phyloP scores from a whole-genome alignment of 2,329 filamentous ascomycete species.

The Podosphaera leucotricha region DNA sequence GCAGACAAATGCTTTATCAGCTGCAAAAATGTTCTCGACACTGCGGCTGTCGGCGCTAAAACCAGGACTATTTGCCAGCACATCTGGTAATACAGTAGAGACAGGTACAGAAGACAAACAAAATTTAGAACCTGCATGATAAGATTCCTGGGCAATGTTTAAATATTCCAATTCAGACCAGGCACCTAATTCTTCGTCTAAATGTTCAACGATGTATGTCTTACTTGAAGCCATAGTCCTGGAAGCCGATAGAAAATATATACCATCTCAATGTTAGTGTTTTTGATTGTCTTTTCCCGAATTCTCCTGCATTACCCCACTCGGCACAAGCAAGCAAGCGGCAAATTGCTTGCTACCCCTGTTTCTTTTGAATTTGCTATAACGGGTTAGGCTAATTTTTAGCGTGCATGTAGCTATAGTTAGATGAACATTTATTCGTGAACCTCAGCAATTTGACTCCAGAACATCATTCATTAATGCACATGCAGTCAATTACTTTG shows the following conservation, averaged over 20 bases:
- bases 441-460: too few species aligned
- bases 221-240: slow-evolving; percentile 20
- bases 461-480: too few species aligned
- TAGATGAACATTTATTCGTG: too few species aligned
- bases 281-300: too few species aligned
- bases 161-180: slow-evolving; percentile 92
- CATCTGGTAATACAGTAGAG: slow-evolving; percentile 38
- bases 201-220: slow-evolving; percentile 86
- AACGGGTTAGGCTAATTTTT: too few species aligned
- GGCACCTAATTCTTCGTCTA: slow-evolving; percentile 77
- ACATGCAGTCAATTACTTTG: too few species aligned
- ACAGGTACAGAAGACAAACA: slow-evolving; percentile 60
- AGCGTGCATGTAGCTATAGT: too few species aligned
- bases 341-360: too few species aligned
- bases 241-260: background rate
- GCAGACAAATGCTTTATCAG: slow-evolving; percentile 55
- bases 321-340: too few species aligned
- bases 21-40: slow-evolving; percentile 59
- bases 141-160: slow-evolving; percentile 63
- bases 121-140: slow-evolving; percentile 42
- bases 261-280: too few species aligned
- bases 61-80: slow-evolving; percentile 29
- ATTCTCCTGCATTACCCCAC: too few species aligned
- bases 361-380: too few species aligned
- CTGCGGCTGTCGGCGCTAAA: slow-evolving; percentile 52